Evolutionary conservation across 345 rosid species (phyloP).

Genomic region (Viola odorata): DNA sequence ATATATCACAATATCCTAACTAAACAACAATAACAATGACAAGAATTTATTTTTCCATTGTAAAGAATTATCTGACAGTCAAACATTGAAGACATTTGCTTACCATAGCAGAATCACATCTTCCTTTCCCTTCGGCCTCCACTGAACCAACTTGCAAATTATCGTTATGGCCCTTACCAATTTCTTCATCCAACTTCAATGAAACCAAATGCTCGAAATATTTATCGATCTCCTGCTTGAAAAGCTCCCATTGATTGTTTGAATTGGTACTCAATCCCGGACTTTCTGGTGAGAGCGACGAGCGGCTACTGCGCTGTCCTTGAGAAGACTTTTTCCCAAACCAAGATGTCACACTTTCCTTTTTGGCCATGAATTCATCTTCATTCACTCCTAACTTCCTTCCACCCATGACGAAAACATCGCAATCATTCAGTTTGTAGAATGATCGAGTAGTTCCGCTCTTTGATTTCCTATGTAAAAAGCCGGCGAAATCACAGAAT

Average conservation of each 20-base stretch:
- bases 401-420: slow-evolving; percentile 56
- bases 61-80: not conserved
- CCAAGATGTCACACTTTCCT: slow-evolving; percentile 38
- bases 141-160: slow-evolving; percentile 4
- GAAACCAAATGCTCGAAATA: slow-evolving; percentile 53
- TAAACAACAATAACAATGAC: not conserved
- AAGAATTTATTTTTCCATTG: not conserved
- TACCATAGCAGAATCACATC: slow-evolving; percentile 25
- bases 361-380: slow-evolving; percentile 35
- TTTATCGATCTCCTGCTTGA: slow-evolving; percentile 39
- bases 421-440: slow-evolving; percentile 57
- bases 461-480: slow-evolving; percentile 54
- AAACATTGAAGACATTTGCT: slow-evolving; percentile 9
- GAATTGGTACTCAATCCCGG: slow-evolving; percentile 20
- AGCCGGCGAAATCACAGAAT: not conserved
- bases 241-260: slow-evolving; percentile 39
- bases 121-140: slow-evolving; percentile 23
- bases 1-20: not conserved
- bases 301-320: not conserved
- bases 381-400: slow-evolving; percentile 60
- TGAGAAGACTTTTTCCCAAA: slow-evolving; percentile 48
- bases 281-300: not conserved
- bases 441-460: slow-evolving; percentile 51
- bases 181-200: slow-evolving; percentile 36
- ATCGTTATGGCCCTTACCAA: slow-evolving; percentile 18